Base-by-base conservation (phyloP, 805 yeast genomes). In the Ogataea populi-albae region DNA sequence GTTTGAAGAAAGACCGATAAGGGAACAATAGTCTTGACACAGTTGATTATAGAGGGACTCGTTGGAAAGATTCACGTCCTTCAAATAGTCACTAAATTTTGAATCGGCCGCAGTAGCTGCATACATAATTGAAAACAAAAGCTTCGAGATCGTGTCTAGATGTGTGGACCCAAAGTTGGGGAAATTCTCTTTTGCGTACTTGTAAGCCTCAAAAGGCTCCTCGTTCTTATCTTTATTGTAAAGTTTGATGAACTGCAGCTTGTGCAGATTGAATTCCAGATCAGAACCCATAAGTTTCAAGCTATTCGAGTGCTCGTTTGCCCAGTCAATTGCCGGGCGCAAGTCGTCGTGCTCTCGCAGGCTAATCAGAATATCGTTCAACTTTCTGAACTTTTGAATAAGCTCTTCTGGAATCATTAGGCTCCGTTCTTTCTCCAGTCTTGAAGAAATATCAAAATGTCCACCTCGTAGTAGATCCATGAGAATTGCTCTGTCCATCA, bases 311-410 rank as follows among this genome's bases (percentile, higher is more conserved):
- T 62, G 50, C 5, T 40, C 30, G 5, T 46, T 37, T 20, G 68
- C 64, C 85, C 85, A 79, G 2, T 54, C 55, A 19, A 73, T 66
- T 10, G 83, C 81, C 5, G 69, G 64, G 4, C 46, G 50, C 18
- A 71, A 49, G 34, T 74, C 55, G 3, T 64, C 59, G 3, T 52
- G 34, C 18, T 55, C 55, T 16, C 71, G 46, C 23, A 58, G 43
- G 23, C 62, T 63, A 14, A 53, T 47, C 14, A 72, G 49, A 3
- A 75, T 71, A 10, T 55, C 56, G 17, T 69, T 67, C 68, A 77
- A 57, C 16, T 59, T 51, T 5, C 57, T 50, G 39, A 76, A 72
- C 17, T 63, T 62, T 2, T 43, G 37, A 3, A 72, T 49, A 5
- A 64, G 43, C 18, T 49, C 52, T 5, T 34, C 40, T 12, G 61